A percentile compares a stretch with the other conserved stretches of the same genome.
These are phyloP conservation scores for Daldinia childiae DNA, from an alignment of 495 filamentous ascomycete species.

Conservation along the genomic window DNA sequence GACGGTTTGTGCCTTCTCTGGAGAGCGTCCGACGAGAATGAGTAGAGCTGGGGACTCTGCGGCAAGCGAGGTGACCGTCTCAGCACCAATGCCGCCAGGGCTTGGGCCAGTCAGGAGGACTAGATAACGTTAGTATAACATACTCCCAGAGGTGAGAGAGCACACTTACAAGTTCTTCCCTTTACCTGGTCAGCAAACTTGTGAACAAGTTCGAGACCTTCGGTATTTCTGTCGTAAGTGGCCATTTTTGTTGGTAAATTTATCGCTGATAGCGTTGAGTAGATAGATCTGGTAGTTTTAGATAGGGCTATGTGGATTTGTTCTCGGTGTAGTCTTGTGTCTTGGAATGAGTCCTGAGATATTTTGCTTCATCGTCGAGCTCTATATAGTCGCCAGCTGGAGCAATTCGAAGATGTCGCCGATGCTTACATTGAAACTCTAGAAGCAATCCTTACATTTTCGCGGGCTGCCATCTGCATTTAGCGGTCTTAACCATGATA, in stretches of 20 bases:
- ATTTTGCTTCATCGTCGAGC: not conserved
- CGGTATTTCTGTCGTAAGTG: constrained; percentile 41
- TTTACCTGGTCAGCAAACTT: constrained; percentile 52
- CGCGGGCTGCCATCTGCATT: constrained; percentile 5
- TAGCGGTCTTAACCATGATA: constrained; percentile 26
- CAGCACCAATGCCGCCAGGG: constrained; percentile 57
- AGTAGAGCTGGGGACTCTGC: constrained; percentile 52
- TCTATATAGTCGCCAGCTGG: constrained; percentile 10
- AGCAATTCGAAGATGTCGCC: not conserved
- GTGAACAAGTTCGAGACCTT: constrained; percentile 49
- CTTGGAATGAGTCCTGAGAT: not conserved
- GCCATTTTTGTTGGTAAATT: constrained; percentile 29
- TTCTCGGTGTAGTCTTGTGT: not conserved
- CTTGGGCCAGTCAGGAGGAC: constrained; percentile 63
- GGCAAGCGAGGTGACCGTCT: constrained; percentile 57
- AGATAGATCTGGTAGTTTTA: not conserved
- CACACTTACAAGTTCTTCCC: constrained; percentile 49
- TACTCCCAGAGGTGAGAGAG: not conserved
- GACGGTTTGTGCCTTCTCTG: constrained; percentile 50
- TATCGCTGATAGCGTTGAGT: constrained; percentile 1
- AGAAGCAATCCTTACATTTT: not conserved
- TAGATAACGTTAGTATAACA: constrained; percentile 20
- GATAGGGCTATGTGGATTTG: not conserved
- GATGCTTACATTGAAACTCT: constrained; percentile 8
- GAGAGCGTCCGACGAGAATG: constrained; percentile 56